Conservation (phyloP, 2,329 filamentous ascomycete species). For the Tolypocladium ophioglossoides region DNA sequence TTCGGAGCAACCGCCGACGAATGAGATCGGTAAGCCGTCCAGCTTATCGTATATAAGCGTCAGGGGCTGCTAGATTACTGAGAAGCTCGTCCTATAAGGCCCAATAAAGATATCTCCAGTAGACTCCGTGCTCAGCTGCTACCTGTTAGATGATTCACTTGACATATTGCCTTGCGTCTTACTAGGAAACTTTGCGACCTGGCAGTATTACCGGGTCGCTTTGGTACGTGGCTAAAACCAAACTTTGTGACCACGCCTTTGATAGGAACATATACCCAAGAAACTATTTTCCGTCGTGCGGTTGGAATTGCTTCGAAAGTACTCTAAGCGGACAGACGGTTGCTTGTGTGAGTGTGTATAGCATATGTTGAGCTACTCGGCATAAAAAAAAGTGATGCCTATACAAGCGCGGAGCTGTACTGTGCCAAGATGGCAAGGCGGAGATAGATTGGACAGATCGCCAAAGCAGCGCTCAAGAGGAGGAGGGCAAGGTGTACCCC, state of each 20-base stretch:
- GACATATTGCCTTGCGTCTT: neutral
- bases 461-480: neutral
- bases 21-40: neutral
- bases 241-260: neutral
- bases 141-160: neutral
- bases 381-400: constrained; percentile 2
- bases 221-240: neutral
- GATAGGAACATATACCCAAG: constrained; percentile 2
- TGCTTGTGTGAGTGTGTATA: neutral
- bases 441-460: neutral
- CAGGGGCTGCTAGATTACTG: neutral
- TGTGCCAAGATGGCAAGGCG: neutral
- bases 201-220: neutral
- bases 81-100: neutral
- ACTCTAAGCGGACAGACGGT: neutral
- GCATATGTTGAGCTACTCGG: neutral
- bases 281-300: neutral
- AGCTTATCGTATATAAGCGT: constrained; percentile 1
- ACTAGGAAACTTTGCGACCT: constrained; percentile 1
- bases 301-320: neutral
- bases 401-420: neutral
- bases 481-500: constrained; percentile 2
- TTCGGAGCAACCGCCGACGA: constrained; percentile 1
- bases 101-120: neutral
- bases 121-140: neutral